Base-by-base conservation (phyloP, 2,329 filamentous ascomycete genomes). In the Fusarium sp. region DNA sequence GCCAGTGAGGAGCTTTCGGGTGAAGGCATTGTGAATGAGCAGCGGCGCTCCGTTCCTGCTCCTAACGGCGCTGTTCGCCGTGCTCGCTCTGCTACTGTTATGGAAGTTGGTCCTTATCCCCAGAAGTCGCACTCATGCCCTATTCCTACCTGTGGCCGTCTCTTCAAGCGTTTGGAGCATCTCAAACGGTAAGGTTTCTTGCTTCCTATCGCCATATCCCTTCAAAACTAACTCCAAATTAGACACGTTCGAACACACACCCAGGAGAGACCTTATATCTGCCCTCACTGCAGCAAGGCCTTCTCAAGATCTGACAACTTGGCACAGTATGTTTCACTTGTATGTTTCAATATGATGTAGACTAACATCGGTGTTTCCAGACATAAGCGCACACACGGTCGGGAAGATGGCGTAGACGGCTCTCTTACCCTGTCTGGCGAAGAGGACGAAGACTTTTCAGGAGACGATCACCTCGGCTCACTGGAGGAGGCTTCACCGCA, bases 221-320 rank as follows among this genome's bases (percentile, higher is more conserved):
- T 44, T 23, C 23, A 39, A 58, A 47, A 58, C 67, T 71, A 44
- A 71, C 41, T 10, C 36, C 45, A 39, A 29, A 27, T 9, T 27
- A 96, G 93, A 84, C 95, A 99, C 81, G 95, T 99, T 77, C 91
- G 95, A 80, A 99, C 95, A 73, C 95, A 99, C 84, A 99, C 95
- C 53, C 95, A 99, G 84, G 95, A 99, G 83, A 92, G 94, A 80
- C 95, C 95, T 70, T 99, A 99, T 79, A 89, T 96, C 75, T 99
- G 95, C 86, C 91, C 91, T 70, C 89, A 96, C 78, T 99, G 95
- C 87, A 97, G 91, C 84, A 98, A 98, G 84, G 94, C 94, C 67
- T 99, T 99, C 78, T 98, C 95, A 57, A 86, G 95, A 79, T 98
- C 94, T 73, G 95, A 99, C 82, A 99, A 99, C 77, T 90, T 99